Base-by-base conservation (phyloP, 108 stramenopile species). In the Nitzschia sp. region DNA sequence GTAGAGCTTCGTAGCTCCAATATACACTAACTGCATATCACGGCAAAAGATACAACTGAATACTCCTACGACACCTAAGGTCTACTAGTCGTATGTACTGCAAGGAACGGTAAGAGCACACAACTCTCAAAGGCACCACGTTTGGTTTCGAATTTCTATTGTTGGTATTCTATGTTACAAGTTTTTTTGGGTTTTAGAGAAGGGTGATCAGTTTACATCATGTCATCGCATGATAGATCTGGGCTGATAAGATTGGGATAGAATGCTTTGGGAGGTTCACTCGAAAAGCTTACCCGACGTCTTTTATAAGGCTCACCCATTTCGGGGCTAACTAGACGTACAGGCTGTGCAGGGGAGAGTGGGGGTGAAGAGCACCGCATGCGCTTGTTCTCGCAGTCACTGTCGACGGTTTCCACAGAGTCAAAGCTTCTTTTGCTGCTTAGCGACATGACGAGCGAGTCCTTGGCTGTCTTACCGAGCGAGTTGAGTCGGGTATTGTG, bases 301-400 rank as follows among this genome's bases (percentile, higher is more conserved):
- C 66, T 53, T 26, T 71, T 78, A 19, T 36, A 63, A 6, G 60
- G 55, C 1, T 63, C 13, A 17, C 15, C 28, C 27, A 70, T 17
- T 22, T 85, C 84, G 1, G 84, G 84, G 17, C 80, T 80, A 2
- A 85, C 79, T 9, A 85, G 66, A 21, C 70, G 79, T 33, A 79
- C 1, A 6, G 45, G 52, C 3, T 56, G 58, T 29, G 74, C 68
- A 3, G 72, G 70, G 9, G 72, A 69, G 25, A 76, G 29, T 5
- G 75, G 75, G 1, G 79, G 84, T 22, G 84, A 80, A 1, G 68
- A 56, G 26, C 79, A 75, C 19, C 78, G 56, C 35, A 58, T 53
- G 0, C 31, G 16, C 22, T 79, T 69, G 22, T 68, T 65, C 16
- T 73, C 68, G 19, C 17, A 44, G 23, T 54, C 45, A 13, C 44